Evolutionary conservation across 805 yeast genomes (phyloP).

Genomic region (Yarrowia alimentaria): DNA sequence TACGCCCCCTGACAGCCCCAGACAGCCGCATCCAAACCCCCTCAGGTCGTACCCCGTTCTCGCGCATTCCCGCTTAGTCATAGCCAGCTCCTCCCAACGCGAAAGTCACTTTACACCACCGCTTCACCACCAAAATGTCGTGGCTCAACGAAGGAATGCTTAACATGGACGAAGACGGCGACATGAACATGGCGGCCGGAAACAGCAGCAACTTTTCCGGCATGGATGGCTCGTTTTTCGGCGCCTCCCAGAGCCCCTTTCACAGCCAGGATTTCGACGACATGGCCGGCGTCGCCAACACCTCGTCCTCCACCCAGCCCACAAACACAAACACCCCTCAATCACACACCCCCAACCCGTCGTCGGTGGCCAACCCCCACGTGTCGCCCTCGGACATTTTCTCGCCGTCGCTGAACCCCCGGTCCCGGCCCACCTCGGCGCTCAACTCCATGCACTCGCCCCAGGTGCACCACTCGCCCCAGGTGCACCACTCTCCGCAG

Average conservation of each 20-base stretch:
- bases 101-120: constrained; percentile 17
- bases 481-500: constrained; percentile 24
- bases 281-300: background rate
- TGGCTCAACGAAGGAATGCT: constrained; percentile 27
- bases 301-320: constrained; percentile 10
- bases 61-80: background rate
- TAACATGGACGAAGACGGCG: constrained; percentile 27
- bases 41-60: too few species aligned
- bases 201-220: constrained; percentile 17
- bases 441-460: constrained; percentile 21
- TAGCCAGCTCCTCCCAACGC: constrained; percentile 11
- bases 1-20: too few species aligned
- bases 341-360: constrained; percentile 9
- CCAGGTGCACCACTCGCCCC: constrained; percentile 22
- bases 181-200: constrained; percentile 19
- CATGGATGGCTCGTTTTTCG: constrained; percentile 25
- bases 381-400: constrained; percentile 25
- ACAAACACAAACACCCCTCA: constrained; percentile 22
- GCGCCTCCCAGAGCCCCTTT: constrained; percentile 22
- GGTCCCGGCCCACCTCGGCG: constrained; percentile 16
- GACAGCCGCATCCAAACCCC: too few species aligned
- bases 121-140: constrained; percentile 16
- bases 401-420: constrained; percentile 21
- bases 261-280: constrained; percentile 27
- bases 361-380: constrained; percentile 1